These are phyloP conservation scores for Amesomyces nigricolor DNA, from an alignment of 2,329 filamentous ascomycete species.

Conservation along the genomic window DNA sequence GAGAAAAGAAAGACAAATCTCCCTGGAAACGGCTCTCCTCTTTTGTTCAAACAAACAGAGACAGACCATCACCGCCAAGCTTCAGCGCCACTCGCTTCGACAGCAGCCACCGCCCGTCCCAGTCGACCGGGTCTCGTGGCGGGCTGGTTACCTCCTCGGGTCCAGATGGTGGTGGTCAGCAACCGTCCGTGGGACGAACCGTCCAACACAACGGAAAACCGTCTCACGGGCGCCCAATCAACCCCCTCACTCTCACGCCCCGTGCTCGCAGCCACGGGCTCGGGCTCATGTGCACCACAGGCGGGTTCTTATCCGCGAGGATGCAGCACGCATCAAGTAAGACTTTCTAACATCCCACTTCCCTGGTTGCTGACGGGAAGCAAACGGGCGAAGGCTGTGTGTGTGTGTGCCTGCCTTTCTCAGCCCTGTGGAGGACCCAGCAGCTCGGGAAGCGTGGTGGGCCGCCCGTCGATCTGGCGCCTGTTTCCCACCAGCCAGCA, in stretches of 20 bases:
- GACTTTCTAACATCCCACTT: neutral
- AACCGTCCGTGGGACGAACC: neutral
- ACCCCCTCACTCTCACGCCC: neutral
- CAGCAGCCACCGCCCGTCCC: slow-evolving; percentile 18
- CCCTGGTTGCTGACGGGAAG: too few species aligned
- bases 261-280: too few species aligned
- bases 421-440: too few species aligned
- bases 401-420: too few species aligned
- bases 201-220: neutral
- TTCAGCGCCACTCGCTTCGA: slow-evolving; percentile 13
- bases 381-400: too few species aligned
- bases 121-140: slow-evolving; percentile 16
- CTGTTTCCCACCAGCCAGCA: too few species aligned
- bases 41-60: too few species aligned
- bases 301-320: neutral
- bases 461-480: too few species aligned
- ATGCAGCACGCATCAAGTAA: neutral
- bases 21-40: neutral
- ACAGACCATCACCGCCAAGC: slow-evolving; percentile 9
- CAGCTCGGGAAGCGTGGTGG: too few species aligned
- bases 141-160: slow-evolving; percentile 5
- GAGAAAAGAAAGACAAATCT: neutral
- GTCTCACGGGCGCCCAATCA: neutral
- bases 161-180: slow-evolving; percentile 12
- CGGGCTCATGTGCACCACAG: too few species aligned